Conservation (phyloP, 768 basidiomycete species). For the Daedaleopsis nitida region DNA sequence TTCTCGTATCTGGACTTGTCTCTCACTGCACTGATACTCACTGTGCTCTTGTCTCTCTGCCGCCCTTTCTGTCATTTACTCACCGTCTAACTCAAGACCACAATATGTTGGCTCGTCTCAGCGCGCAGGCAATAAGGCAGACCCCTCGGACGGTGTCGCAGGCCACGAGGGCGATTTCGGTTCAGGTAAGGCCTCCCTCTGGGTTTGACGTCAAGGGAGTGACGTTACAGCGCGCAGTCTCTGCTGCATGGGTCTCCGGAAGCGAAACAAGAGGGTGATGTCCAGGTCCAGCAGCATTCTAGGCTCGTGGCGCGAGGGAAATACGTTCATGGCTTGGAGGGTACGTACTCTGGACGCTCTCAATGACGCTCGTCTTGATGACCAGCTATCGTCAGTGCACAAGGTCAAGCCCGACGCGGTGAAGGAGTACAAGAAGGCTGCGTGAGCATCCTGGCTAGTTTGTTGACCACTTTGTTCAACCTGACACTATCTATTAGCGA, state of each 20-base stretch:
- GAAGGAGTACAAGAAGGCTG: slow-evolving; percentile 85
- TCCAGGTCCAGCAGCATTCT: slow-evolving; percentile 80
- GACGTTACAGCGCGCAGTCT: slow-evolving; percentile 49
- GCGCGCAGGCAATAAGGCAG: slow-evolving; percentile 21
- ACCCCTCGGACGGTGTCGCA: slow-evolving; percentile 12
- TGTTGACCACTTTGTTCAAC: not conserved
- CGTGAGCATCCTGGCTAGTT: slow-evolving; percentile 49
- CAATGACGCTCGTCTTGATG: not conserved
- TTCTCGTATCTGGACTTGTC: slow-evolving; percentile 5
- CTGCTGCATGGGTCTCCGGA: slow-evolving; percentile 93
- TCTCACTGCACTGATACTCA: not conserved
- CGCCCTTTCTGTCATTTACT: slow-evolving; percentile 6
- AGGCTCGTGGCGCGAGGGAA: slow-evolving; percentile 90
- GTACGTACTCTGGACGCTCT: slow-evolving; percentile 39
- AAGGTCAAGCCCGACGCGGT: slow-evolving; percentile 79
- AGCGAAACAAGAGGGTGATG: slow-evolving; percentile 81
- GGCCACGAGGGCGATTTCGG: slow-evolving; percentile 31
- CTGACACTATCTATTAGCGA: slow-evolving; percentile 50
- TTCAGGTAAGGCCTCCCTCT: slow-evolving; percentile 32
- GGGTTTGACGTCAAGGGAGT: slow-evolving; percentile 24
- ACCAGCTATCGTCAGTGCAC: slow-evolving; percentile 58
- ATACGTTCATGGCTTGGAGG: slow-evolving; percentile 89
- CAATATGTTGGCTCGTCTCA: slow-evolving; percentile 29
- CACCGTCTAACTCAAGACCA: not conserved
- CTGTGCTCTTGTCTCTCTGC: not conserved